A percentile compares a stretch with the other conserved stretches of the same genome.
These are phyloP conservation scores for Rosa persica DNA, from an alignment of 306 rosid species.

Conservation along the genomic window DNA sequence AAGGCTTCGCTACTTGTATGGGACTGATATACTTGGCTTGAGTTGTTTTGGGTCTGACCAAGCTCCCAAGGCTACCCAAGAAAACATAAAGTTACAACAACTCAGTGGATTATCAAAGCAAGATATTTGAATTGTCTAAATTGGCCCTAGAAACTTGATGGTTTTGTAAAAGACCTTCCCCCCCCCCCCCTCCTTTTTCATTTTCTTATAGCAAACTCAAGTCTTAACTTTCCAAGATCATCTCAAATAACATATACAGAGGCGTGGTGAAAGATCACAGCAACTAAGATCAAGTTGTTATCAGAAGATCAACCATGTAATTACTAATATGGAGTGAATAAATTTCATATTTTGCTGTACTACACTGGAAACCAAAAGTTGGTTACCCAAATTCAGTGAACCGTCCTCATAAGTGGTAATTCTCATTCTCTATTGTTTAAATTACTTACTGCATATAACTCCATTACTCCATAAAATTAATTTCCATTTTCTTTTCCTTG, in stretches of 20 bases:
- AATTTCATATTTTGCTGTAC: background rate
- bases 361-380: background rate
- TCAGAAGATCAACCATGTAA: background rate
- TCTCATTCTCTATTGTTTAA: background rate
- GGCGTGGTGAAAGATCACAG: background rate
- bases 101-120: slow-evolving; percentile 25
- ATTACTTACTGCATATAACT: background rate
- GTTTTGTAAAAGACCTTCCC: background rate
- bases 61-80: slow-evolving; percentile 80
- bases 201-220: background rate
- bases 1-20: slow-evolving; percentile 46
- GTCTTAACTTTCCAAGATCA: background rate
- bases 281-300: background rate
- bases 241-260: background rate
- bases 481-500: background rate
- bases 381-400: background rate
- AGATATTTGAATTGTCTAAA: slow-evolving; percentile 1
- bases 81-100: slow-evolving; percentile 35
- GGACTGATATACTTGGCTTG: slow-evolving; percentile 49
- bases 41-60: slow-evolving; percentile 50
- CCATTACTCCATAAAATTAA: background rate
- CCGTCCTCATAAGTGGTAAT: background rate
- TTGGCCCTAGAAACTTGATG: background rate
- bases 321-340: background rate
- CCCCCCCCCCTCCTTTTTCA: background rate